These are phyloP conservation scores for Magnolia changhungtana DNA, from an alignment of 164 flowering plant genomes.

Conservation along the genomic window DNA sequence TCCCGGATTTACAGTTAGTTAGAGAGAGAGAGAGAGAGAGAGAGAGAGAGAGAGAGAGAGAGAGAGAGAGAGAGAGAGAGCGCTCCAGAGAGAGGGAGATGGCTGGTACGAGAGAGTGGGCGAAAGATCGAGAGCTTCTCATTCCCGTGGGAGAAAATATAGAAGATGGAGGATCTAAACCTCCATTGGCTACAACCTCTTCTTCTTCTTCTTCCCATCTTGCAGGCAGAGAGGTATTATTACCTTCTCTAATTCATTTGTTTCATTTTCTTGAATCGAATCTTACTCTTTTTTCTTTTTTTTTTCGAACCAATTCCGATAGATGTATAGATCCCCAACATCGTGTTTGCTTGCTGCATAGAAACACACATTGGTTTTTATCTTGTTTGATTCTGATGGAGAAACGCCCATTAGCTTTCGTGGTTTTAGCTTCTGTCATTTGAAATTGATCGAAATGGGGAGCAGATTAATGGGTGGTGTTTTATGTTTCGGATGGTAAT, in stretches of 20 bases:
- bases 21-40: background rate
- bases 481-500: background rate
- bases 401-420: too few relatives aligned
- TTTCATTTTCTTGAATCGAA: background rate
- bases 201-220: constrained; percentile 11
- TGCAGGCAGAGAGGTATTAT: constrained; percentile 23
- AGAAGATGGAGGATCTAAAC: constrained; percentile 14
- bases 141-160: constrained; percentile 20
- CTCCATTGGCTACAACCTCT: constrained; percentile 9
- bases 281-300: too few relatives aligned
- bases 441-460: background rate
- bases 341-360: too few relatives aligned
- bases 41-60: background rate
- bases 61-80: background rate
- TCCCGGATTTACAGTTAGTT: background rate
- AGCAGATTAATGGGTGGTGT: background rate
- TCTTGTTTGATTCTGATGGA: too few relatives aligned
- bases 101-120: constrained; percentile 9
- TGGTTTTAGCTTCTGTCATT: background rate
- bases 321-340: too few relatives aligned
- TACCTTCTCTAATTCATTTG: background rate
- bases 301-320: too few relatives aligned
- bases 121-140: constrained; percentile 33
- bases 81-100: background rate
- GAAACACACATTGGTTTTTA: too few relatives aligned